A percentile compares a stretch with the other conserved stretches of the same genome.
These are phyloP conservation scores for Hanseniaspora occidentalis DNA, from an alignment of 805 yeast genomes.

Conservation along the genomic window DNA sequence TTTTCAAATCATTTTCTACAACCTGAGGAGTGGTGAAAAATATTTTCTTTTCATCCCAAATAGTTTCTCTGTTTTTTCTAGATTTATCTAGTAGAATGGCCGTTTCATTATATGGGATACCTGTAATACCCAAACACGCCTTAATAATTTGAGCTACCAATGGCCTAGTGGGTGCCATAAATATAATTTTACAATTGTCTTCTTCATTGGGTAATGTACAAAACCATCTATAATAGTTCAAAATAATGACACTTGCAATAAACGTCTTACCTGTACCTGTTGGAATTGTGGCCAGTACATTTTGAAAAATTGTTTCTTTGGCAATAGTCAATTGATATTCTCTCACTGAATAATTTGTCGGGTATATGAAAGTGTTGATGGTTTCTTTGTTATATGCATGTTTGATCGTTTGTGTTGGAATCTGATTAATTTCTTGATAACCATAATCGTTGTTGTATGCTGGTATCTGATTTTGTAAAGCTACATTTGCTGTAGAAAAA, in stretches of 20 bases:
- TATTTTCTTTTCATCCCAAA: slow-evolving; percentile 70
- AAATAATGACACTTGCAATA: slow-evolving; percentile 88
- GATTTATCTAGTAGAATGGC: slow-evolving; percentile 60
- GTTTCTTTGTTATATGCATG: slow-evolving; percentile 1
- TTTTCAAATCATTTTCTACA: slow-evolving; percentile 74
- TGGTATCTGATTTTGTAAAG: too few relatives aligned
- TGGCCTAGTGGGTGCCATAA: slow-evolving; percentile 96
- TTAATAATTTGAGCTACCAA: slow-evolving; percentile 91
- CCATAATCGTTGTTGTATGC: too few relatives aligned
- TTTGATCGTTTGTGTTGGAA: background rate
- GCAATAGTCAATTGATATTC: slow-evolving; percentile 85
- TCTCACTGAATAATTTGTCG: slow-evolving; percentile 71
- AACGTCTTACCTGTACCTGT: slow-evolving; percentile 97
- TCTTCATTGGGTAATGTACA: slow-evolving; percentile 3
- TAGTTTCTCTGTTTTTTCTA: slow-evolving; percentile 50
- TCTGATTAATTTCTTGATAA: background rate
- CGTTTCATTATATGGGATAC: slow-evolving; percentile 62
- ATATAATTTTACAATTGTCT: slow-evolving; percentile 46
- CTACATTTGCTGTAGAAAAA: too few relatives aligned
- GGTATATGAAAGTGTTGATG: slow-evolving; percentile 49
- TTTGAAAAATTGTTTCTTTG: slow-evolving; percentile 53
- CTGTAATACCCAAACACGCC: slow-evolving; percentile 81
- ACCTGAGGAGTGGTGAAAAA: slow-evolving; percentile 96
- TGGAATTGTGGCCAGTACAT: slow-evolving; percentile 81
- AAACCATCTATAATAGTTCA: slow-evolving; percentile 78